Conservation (phyloP, 345 rosid species). For the Populus simonii region DNA sequence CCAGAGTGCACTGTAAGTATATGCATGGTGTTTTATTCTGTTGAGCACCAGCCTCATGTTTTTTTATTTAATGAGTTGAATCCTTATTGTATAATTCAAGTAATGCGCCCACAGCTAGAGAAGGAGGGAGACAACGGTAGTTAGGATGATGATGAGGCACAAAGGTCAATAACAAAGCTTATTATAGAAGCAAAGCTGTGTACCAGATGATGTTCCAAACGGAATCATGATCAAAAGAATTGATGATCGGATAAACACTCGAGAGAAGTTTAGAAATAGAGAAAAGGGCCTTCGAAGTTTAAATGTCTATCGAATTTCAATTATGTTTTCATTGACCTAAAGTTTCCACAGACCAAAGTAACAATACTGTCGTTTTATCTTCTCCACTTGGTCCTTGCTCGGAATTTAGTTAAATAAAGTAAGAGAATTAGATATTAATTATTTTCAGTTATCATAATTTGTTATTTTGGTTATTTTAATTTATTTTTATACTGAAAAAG, state of each 20-base stretch:
- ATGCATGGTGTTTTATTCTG: no score
- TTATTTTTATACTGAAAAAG: no score
- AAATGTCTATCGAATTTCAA: background rate
- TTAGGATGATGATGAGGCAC: background rate
- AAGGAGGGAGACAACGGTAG: background rate
- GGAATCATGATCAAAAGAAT: background rate
- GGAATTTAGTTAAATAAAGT: background rate
- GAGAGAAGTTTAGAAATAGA: background rate
- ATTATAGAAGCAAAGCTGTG: constrained; percentile 9
- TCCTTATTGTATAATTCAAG: no score
- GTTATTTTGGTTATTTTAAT: no score
- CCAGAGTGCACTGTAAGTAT: no score
- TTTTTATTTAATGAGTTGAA: no score
- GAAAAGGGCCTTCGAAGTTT: background rate
- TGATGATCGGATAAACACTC: background rate
- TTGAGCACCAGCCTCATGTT: no score
- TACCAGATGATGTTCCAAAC: constrained; percentile 7
- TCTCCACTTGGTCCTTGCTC: background rate
- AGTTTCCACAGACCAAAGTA: no score
- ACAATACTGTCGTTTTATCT: background rate
- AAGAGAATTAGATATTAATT: no score
- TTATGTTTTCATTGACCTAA: background rate
- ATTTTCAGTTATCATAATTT: no score
- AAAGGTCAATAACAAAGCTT: background rate
- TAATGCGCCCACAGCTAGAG: background rate